phyloP scores from a whole-genome alignment of 83 land plant species.

The Picea abies region DNA sequence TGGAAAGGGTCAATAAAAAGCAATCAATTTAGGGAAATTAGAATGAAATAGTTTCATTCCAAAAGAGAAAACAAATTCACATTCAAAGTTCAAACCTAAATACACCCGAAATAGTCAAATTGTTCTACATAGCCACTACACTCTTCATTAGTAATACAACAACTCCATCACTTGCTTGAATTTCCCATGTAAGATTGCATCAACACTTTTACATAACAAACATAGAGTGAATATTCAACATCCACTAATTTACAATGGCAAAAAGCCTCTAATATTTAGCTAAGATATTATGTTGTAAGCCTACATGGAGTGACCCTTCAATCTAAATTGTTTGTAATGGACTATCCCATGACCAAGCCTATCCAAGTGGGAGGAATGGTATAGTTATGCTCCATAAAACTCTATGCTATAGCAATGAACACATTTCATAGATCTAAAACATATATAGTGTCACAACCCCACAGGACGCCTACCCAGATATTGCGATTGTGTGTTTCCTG shows the following conservation, averaged over 20 bases:
- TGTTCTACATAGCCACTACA: conserved; percentile 53
- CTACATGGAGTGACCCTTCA: neutral
- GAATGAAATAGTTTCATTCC: too few species aligned
- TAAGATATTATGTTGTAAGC: too few species aligned
- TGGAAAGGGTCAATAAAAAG: neutral
- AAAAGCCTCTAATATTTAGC: neutral
- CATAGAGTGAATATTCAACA: neutral
- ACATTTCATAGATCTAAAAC: too few species aligned
- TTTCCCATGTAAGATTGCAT: conserved; percentile 40
- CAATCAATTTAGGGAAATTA: neutral
- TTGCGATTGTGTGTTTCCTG: too few species aligned
- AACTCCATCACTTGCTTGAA: conserved; percentile 85
- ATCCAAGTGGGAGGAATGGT: too few species aligned
- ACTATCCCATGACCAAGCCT: too few species aligned
- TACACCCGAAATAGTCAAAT: conserved; percentile 71
- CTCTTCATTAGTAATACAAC: conserved; percentile 83
- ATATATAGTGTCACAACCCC: too few species aligned
- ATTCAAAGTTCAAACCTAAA: conserved; percentile 44
- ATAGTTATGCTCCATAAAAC: too few species aligned
- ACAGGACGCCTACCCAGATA: too few species aligned
- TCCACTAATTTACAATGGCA: neutral
- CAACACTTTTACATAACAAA: neutral
- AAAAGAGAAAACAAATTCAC: neutral
- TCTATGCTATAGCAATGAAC: too few species aligned
- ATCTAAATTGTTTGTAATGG: neutral